Evolutionary conservation across 116 monocot species (phyloP).

Genomic region (Trichopus zeylanicus): DNA sequence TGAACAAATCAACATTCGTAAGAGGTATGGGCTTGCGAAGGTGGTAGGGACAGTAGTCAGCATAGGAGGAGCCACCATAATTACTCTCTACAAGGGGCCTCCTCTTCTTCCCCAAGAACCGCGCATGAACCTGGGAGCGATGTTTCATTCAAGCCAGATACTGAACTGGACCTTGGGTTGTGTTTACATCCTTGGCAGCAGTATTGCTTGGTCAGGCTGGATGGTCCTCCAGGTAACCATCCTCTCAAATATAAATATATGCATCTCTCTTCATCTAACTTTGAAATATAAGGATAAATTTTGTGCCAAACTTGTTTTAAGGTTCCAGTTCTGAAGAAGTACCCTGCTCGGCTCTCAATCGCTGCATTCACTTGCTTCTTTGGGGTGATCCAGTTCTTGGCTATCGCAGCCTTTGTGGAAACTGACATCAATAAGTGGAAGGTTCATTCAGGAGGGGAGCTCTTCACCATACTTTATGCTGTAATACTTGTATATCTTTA

Average conservation of each 20-base stretch:
- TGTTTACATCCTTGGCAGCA: constrained; percentile 41
- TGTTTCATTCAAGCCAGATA: constrained; percentile 30
- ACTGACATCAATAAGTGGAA: constrained; percentile 51
- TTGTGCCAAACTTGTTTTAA: constrained; percentile 7
- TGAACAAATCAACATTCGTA: constrained; percentile 44
- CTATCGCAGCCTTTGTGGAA: constrained; percentile 51
- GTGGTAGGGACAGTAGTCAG: constrained; percentile 65
- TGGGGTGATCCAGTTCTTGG: constrained; percentile 57
- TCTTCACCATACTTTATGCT: constrained; percentile 57
- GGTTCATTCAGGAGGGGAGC: constrained; percentile 41
- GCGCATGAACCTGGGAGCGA: constrained; percentile 11
- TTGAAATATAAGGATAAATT: background rate
- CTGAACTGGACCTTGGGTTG: constrained; percentile 63
- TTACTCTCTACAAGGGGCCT: constrained; percentile 78
- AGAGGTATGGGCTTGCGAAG: constrained; percentile 63
- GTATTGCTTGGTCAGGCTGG: constrained; percentile 66
- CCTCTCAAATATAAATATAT: background rate
- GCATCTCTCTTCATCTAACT: background rate
- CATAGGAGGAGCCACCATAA: constrained; percentile 63
- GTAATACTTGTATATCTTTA: constrained; percentile 15
- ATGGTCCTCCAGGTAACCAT: constrained; percentile 67
- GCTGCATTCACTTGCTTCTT: constrained; percentile 50
- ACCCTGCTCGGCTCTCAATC: constrained; percentile 64
- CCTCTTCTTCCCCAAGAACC: constrained; percentile 28
- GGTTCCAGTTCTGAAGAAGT: constrained; percentile 61